Evolutionary conservation across 2,329 filamentous ascomycete genomes (phyloP), one percentile per base, ranked within the genome.

Genomic region (Penicillium oxalicum): DNA sequence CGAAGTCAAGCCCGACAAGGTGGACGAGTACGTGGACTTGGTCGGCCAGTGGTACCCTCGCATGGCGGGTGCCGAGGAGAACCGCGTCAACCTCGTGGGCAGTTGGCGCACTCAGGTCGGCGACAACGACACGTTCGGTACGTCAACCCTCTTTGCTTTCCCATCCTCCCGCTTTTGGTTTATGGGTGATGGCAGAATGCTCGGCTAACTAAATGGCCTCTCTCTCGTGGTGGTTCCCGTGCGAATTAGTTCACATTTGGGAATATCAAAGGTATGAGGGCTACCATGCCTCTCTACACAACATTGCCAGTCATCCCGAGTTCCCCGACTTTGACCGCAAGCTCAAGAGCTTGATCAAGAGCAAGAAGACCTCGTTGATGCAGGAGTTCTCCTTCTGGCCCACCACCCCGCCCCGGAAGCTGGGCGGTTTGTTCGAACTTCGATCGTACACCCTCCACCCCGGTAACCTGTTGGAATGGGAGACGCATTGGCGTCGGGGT

Each of bases 371-470:
- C 4, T 96, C 91, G 0, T 79, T 98, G 44, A 98, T 98, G 93
- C 93, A 98, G 70, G 93, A 98, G 71, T 98, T 98, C 73, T 95
- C 91, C 33, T 98, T 98, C 79, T 98, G 93, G 93, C 93, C 93
- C 1, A 98, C 93, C 3, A 91, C 89, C 0, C 80, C 91, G 4
- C 93, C 93, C 0, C 88, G 93, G 51, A 78, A 88, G 62, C 81
- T 98, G 0, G 93, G 93, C 47, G 93, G 93, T 40, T 73, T 98
- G 37, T 98, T 98, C 66, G 93, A 98, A 75, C 79, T 98, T 32
- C 88, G 93, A 45, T 96, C 93, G 1, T 98, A 98, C 75, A 96
- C 90, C 4, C 80, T 98, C 24, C 89, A 96, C 67, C 93, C 93
- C 0, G 93, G 93, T 37, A 96, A 96, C 68, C 78, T 98, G 38